These are phyloP conservation scores for Globisporangium solare DNA, from an alignment of 352 stramenopile genomes.

Conservation along the genomic window DNA sequence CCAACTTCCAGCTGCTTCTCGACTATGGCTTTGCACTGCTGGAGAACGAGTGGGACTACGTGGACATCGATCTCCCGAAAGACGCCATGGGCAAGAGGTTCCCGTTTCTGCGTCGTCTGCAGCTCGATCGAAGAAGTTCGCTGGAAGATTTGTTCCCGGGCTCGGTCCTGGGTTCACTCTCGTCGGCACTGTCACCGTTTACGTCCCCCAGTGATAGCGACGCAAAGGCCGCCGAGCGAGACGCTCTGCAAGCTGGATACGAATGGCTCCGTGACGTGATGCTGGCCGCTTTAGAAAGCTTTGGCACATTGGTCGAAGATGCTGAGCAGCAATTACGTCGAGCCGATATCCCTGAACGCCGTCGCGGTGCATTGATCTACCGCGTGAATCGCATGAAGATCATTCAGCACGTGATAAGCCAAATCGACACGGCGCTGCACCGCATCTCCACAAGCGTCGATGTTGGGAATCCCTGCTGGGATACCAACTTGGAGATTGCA, in stretches of 20 bases:
- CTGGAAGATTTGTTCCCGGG: slow-evolving; percentile 46
- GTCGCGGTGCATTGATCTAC: slow-evolving; percentile 42
- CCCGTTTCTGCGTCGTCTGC: slow-evolving; percentile 43
- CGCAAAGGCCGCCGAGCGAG: slow-evolving; percentile 3
- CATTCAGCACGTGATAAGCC: slow-evolving; percentile 24
- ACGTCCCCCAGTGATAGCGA: background rate
- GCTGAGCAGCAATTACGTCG: slow-evolving; percentile 25
- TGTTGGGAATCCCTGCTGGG: background rate
- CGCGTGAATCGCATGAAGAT: slow-evolving; percentile 40
- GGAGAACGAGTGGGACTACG: slow-evolving; percentile 87
- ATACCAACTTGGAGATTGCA: background rate
- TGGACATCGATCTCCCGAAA: slow-evolving; percentile 57
- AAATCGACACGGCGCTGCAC: slow-evolving; percentile 35
- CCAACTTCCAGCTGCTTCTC: slow-evolving; percentile 87
- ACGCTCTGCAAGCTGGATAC: slow-evolving; percentile 1
- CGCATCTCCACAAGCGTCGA: background rate
- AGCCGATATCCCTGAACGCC: slow-evolving; percentile 16
- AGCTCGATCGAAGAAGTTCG: slow-evolving; percentile 40
- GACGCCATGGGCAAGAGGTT: slow-evolving; percentile 28
- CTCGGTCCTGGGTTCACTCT: background rate
- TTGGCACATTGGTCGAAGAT: slow-evolving; percentile 17
- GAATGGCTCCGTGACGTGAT: slow-evolving; percentile 17
- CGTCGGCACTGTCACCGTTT: background rate
- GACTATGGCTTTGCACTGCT: slow-evolving; percentile 91
- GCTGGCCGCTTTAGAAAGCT: slow-evolving; percentile 10